Evolutionary conservation across 495 filamentous ascomycete genomes (phyloP).

Genomic region (Oleoguttula mirabilis): DNA sequence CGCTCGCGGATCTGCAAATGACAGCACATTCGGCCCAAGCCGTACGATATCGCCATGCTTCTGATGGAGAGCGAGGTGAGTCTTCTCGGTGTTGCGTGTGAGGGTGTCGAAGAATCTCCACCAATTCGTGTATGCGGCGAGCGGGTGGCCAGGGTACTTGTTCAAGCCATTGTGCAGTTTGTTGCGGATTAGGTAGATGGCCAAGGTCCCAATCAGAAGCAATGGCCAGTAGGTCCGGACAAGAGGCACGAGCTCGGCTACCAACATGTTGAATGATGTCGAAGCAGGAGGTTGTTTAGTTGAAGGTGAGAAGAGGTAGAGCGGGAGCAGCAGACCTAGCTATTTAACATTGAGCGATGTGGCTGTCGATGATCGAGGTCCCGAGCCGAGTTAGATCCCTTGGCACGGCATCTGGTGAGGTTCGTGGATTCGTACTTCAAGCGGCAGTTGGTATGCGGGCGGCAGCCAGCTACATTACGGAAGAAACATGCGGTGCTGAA

Average conservation of each 20-base stretch:
- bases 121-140: slow-evolving; percentile 35
- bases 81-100: slow-evolving; percentile 47
- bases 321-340: too few species aligned
- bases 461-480: too few species aligned
- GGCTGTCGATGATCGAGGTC: too few species aligned
- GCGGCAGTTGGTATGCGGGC: too few species aligned
- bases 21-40: slow-evolving; percentile 54
- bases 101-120: slow-evolving; percentile 51
- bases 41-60: slow-evolving; percentile 63
- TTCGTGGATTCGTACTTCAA: too few species aligned
- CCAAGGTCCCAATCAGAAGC: slow-evolving; percentile 23
- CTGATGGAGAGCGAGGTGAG: slow-evolving; percentile 53
- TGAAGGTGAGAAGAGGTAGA: too few species aligned
- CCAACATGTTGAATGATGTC: slow-evolving; percentile 21
- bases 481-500: too few species aligned
- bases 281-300: too few species aligned
- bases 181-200: slow-evolving; percentile 41
- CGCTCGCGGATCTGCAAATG: slow-evolving; percentile 54
- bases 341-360: too few species aligned
- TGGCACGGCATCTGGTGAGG: too few species aligned
- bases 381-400: too few species aligned
- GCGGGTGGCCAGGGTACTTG: slow-evolving; percentile 15
- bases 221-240: slow-evolving; percentile 40
- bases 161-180: slow-evolving; percentile 44
- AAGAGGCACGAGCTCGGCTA: slow-evolving; percentile 26